phyloP scores from a whole-genome alignment of 306 rosid genomes.

The Rosa chinensis region DNA sequence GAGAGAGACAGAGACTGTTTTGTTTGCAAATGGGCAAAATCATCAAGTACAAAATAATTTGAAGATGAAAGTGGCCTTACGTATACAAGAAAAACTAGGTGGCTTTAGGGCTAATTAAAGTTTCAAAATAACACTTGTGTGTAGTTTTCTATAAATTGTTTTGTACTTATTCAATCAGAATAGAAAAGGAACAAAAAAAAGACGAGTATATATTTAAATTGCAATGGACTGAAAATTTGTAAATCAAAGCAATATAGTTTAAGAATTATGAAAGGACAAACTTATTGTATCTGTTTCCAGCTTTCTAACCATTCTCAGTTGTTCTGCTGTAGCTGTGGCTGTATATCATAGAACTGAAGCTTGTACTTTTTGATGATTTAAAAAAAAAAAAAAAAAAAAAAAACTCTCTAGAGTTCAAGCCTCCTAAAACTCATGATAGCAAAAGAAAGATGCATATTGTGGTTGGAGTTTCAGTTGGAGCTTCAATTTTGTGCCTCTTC shows the following conservation, averaged over 20 bases:
- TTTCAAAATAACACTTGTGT: too few relatives aligned
- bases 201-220: neutral
- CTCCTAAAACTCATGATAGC: slow-evolving; percentile 3
- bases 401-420: slow-evolving; percentile 12
- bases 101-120: too few relatives aligned
- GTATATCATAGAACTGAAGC: neutral
- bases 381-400: too few relatives aligned
- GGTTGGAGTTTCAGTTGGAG: slow-evolving; percentile 3
- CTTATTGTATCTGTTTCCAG: neutral
- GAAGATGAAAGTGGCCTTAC: too few relatives aligned
- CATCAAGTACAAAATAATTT: too few relatives aligned
- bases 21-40: too few relatives aligned
- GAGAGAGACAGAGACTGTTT: too few relatives aligned
- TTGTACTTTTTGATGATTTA: neutral
- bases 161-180: neutral
- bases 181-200: neutral
- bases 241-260: neutral
- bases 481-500: slow-evolving; percentile 12
- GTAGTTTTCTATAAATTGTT: too few relatives aligned
- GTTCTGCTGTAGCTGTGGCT: neutral
- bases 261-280: neutral
- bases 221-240: neutral
- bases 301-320: neutral
- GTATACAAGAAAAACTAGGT: too few relatives aligned
- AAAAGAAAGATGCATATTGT: neutral